Evolutionary conservation across 164 flowering plant species (phyloP), one percentile per base, ranked within the genome.

Genomic region (Taxillus chinensis): DNA sequence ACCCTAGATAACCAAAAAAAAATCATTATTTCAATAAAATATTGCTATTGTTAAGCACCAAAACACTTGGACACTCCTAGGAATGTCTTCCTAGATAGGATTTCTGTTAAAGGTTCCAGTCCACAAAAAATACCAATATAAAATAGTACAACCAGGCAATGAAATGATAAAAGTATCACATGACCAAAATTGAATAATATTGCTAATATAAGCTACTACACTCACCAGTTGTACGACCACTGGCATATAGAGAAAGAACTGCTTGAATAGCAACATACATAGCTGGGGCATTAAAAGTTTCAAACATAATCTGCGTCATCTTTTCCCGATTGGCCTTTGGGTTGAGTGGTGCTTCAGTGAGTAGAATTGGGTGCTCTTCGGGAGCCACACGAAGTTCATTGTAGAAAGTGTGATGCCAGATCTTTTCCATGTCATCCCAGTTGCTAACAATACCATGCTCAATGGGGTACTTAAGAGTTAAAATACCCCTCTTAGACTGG

Each of bases 381-480:
- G 83, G 83, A 40, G 80, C 83, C 13, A 79, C 83, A 41, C 83
- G 80, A 54, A 78, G 80, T 40, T 76, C 80, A 64, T 76, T 71
- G 66, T 72, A 72, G 60, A 71, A 71, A 8, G 75, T 72, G 50
- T 72, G 75, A 68, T 72, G 75, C 71, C 76, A 75, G 7, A 75
- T 75, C 64, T 75, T 75, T 67, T 75, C 79, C 79, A 76, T 76
- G 54, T 76, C 80, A 68, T 77, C 80, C 80, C 80, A 77, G 13
- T 77, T 80, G 73, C 67, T 80, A 5, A 80, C 83, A 70, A 80
- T 80, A 40, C 83, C 83, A 63, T 80, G 83, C 67, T 79, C 83
- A 71, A 79, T 79, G 8, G 83, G 83, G 63, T 79, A 79, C 58
- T 79, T 79, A 55, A 79, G 66, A 63, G 80, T 73, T 16, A 80